phyloP scores from a whole-genome alignment of 2,329 filamentous ascomycete genomes.

The Cercospora janseana region DNA sequence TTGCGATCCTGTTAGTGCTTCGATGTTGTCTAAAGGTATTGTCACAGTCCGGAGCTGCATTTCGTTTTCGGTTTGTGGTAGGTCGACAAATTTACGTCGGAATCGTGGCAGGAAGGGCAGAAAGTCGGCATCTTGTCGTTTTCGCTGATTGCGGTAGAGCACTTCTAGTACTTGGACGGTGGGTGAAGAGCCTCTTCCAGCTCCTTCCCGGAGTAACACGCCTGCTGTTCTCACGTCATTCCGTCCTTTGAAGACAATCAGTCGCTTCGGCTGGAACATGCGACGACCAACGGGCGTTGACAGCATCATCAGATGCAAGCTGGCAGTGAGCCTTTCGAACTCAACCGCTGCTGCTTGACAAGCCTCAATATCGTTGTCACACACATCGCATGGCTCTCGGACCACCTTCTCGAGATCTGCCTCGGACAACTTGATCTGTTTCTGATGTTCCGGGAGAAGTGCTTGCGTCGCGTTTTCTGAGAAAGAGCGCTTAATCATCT shows the following conservation, averaged over 20 bases:
- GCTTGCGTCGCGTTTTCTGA: conserved; percentile 97
- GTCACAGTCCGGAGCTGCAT: conserved; percentile 67
- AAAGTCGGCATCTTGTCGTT: conserved; percentile 76
- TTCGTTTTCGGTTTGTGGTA: conserved; percentile 66
- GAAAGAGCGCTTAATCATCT: conserved; percentile 99
- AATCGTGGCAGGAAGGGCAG: conserved; percentile 77
- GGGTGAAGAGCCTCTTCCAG: conserved; percentile 64
- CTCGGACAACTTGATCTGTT: conserved; percentile 87
- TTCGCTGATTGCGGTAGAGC: conserved; percentile 59
- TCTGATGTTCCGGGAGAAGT: conserved; percentile 89
- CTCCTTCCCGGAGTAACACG: conserved; percentile 73
- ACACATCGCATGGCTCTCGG: conserved; percentile 76
- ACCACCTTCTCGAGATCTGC: conserved; percentile 89
- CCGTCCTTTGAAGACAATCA: conserved; percentile 76
- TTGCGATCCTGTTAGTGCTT: conserved; percentile 74
- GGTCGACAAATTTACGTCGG: conserved; percentile 62
- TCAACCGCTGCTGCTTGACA: conserved; percentile 82
- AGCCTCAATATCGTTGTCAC: conserved; percentile 73
- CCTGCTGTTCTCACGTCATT: conserved; percentile 81
- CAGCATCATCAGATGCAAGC: conserved; percentile 74
- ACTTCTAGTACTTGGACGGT: conserved; percentile 78
- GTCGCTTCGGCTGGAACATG: conserved; percentile 70
- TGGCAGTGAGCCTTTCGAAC: conserved; percentile 73
- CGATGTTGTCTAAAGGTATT: conserved; percentile 73
- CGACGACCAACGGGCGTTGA: conserved; percentile 78